Base-by-base conservation (phyloP, 352 stramenopile genomes). In the Phytophthora quininea region DNA sequence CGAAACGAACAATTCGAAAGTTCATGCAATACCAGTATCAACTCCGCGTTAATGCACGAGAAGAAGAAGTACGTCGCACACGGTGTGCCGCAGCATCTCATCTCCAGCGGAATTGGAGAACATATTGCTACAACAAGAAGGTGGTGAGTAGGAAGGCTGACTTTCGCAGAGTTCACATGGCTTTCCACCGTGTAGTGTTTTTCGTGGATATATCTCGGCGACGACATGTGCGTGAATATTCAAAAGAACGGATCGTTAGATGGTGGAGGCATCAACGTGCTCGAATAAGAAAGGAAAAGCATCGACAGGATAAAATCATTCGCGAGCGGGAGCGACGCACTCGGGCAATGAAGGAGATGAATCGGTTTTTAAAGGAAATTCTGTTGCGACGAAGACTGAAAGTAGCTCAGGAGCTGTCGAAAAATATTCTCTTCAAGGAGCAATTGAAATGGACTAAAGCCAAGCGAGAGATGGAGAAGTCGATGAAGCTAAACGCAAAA, bases 181-280 rank as follows among this genome's bases (percentile, higher is more conserved):
- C 67, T 19, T 92, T 89, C 64, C 56, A 76, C 50, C 82, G 84
- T 19, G 60, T 59, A 9, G 12, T 54, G 12, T 83, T 92, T 91
- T 82, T 48, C 19, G 62, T 69, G 2, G 30, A 58, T 1, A 66
- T 79, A 11, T 67, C n/a, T 3, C 59, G 64, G 35, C 66, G 78
- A 5, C 67, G 35, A 3, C 42, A 62, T 2, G 49, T 42, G 11
- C 76, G 72, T 6, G 59, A 73, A 43, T 32, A 60, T 10, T 72
- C 78, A 2, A 77, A 80, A 27, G 62, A 74, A n/a, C 69, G 46
- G 15, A 33, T 92, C 1, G 58, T 80, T 42, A 54, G 62, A 4
- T 92, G 80, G 73, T 90, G 79, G 83, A 67, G 77, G 57, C 50
- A 55, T 0, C 59, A 61, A 12, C 56, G 55, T 3, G 50, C 35